phyloP scores from a whole-genome alignment of 1,284 basidiomycete species.

The Ganoderma resinaceum region DNA sequence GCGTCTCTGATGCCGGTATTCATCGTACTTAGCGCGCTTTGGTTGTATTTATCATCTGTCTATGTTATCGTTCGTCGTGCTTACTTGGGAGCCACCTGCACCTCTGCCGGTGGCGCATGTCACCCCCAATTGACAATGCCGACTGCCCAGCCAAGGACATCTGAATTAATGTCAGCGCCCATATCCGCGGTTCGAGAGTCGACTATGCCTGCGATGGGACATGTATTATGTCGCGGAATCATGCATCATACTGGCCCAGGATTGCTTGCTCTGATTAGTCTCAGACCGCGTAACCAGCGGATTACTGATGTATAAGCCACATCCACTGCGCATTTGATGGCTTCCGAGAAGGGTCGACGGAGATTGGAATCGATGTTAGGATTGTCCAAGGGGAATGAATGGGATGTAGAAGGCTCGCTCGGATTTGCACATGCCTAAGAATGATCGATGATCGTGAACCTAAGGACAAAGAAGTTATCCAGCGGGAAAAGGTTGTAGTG shows the following conservation, averaged over 20 bases:
- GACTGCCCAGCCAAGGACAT: background rate
- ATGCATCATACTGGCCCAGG: background rate
- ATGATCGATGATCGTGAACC: background rate
- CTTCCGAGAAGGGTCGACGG: background rate
- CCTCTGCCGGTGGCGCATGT: background rate
- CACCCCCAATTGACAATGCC: background rate
- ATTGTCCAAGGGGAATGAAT: background rate
- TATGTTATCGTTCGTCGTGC: background rate
- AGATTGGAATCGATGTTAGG: too few species aligned
- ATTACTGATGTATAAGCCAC: background rate
- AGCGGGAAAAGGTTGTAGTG: background rate
- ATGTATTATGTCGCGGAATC: background rate
- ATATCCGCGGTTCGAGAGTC: background rate
- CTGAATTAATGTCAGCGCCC: background rate
- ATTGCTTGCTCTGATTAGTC: background rate
- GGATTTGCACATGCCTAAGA: background rate
- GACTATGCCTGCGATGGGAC: background rate
- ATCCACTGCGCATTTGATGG: background rate
- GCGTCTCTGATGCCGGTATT: background rate
- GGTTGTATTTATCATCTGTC: constrained; percentile 4
- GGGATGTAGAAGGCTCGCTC: background rate
- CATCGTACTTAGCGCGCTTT: background rate
- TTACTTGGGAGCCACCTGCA: background rate
- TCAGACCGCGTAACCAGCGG: background rate
- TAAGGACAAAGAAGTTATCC: background rate